phyloP scores from a whole-genome alignment of 768 basidiomycete species.

The Dictyophora rubrovolvata region DNA sequence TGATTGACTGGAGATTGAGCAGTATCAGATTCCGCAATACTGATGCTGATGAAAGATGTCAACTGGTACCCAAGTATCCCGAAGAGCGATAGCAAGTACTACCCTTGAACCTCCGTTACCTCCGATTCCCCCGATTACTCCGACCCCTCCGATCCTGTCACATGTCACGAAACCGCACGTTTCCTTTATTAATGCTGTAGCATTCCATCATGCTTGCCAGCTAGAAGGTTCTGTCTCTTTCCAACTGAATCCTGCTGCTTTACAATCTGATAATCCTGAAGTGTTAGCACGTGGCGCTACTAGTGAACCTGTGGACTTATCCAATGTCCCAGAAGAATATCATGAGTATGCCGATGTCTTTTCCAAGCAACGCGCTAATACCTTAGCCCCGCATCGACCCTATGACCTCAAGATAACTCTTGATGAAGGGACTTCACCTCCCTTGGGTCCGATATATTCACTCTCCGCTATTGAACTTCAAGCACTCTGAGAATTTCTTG shows the following conservation, averaged over 20 bases:
- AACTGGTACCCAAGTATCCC: too few species aligned
- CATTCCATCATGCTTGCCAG: neutral
- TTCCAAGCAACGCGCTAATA: conserved; percentile 16
- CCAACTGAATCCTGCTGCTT: neutral
- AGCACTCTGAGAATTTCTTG: conserved; percentile 26
- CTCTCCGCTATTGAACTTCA: conserved; percentile 23
- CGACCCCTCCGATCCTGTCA: neutral
- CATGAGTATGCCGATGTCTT: conserved; percentile 23
- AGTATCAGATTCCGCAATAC: neutral
- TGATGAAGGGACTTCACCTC: conserved; percentile 18
- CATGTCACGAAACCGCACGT: neutral
- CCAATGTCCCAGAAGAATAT: conserved; percentile 20
- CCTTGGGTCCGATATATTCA: conserved; percentile 25
- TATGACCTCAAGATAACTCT: conserved; percentile 30
- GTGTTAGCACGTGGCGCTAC: too few species aligned
- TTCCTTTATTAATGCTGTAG: conserved; percentile 9
- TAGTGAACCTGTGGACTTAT: neutral
- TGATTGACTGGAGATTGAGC: conserved; percentile 15
- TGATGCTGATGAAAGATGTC: too few species aligned
- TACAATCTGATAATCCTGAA: too few species aligned
- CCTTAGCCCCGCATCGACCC: conserved; percentile 24
- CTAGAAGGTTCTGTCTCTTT: neutral
- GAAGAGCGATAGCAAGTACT: too few species aligned
- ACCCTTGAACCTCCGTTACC: neutral
- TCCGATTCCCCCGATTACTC: neutral